phyloP scores from a whole-genome alignment of 1,284 basidiomycete species.

The Moniliophthora roreri region DNA sequence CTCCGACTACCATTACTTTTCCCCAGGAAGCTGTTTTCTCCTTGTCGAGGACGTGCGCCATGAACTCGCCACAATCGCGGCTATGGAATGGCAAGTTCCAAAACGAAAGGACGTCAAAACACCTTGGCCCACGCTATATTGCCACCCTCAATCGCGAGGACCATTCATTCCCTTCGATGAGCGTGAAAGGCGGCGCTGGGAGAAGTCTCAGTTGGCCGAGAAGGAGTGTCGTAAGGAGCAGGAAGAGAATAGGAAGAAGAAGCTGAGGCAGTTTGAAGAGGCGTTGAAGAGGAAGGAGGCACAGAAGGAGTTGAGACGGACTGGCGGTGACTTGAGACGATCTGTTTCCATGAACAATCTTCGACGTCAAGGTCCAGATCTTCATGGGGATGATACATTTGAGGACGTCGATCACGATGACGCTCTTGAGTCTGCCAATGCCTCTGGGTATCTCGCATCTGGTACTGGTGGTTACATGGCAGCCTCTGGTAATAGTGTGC shows the following conservation, averaged over 20 bases:
- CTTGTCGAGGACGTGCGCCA: slow-evolving; percentile 89
- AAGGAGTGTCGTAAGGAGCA: slow-evolving; percentile 48
- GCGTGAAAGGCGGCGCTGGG: slow-evolving; percentile 64
- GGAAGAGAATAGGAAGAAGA: slow-evolving; percentile 38
- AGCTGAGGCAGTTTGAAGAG: slow-evolving; percentile 33
- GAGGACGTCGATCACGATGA: slow-evolving; percentile 54
- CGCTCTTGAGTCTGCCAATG: slow-evolving; percentile 53
- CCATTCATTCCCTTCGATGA: slow-evolving; percentile 76
- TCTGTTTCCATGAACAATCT: slow-evolving; percentile 80
- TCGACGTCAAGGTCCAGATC: slow-evolving; percentile 44
- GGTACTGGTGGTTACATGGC: slow-evolving; percentile 66
- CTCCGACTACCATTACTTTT: slow-evolving; percentile 89
- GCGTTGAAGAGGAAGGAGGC: slow-evolving; percentile 42
- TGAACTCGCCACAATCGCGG: slow-evolving; percentile 71
- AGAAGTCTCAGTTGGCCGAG: slow-evolving; percentile 54
- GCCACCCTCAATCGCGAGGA: slow-evolving; percentile 67
- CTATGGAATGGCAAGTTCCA: slow-evolving; percentile 60
- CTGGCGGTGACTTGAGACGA: slow-evolving; percentile 64
- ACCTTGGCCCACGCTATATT: slow-evolving; percentile 72
- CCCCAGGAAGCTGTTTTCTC: slow-evolving; percentile 76
- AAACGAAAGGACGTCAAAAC: slow-evolving; percentile 53
- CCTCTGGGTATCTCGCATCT: slow-evolving; percentile 69
- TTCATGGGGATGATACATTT: slow-evolving; percentile 32
- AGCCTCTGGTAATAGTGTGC: slow-evolving; percentile 94
- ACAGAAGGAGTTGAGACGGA: slow-evolving; percentile 37